Base-by-base conservation (phyloP, 2,329 filamentous ascomycete genomes). In the Fusarium palustre region DNA sequence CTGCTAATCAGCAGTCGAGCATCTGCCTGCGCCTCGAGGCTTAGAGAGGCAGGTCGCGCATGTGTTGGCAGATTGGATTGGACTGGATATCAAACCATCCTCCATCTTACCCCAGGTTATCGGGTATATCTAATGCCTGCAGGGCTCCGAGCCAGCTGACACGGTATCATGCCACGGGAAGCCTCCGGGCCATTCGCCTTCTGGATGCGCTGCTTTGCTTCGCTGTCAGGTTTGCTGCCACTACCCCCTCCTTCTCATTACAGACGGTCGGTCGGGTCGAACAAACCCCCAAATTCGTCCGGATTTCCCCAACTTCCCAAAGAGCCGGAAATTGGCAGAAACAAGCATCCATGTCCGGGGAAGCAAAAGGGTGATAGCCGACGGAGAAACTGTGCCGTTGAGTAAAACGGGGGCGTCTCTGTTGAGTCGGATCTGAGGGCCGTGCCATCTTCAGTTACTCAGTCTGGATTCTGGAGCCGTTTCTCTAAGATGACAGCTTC, bases 401-500 rank as follows among this genome's bases (percentile, higher is more conserved):
- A 50, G 9, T 25, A 28, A 42, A 61, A 53, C 54, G 60, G 38
- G 31, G 47, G 33, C 12, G 33, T 50, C n/a, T 28, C 52, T 52
- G 57, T 66, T 66, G 54, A 55, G 54, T 56, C 69, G 71, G 71
- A 69, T 71, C 59, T 50, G 57, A 72, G 71, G 71, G 49, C 69
- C 71, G 67, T 47, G 57, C 16, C 39, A 58, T 50, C 24, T 25
- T 39, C 25, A 46, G 12, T 43, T 43, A 43, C 16, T 49, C 41
- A 41, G 33, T 50, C 39, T 33, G 50, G 38, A 46, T 18, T 49
- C 4, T 24, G 16, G 45, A 39, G 41, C 41, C 25, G 30, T 38
- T 31, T 24, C 24, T 42, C 58, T n/a, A 48, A 60, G 57, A 61
- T 69, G 49, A 67, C 18, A 60, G 58, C 66, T 64, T 62, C 63